Evolutionary conservation across 2,329 filamentous ascomycete genomes (phyloP), one percentile per base, ranked within the genome.

Genomic region (Bipolaris zeicola): DNA sequence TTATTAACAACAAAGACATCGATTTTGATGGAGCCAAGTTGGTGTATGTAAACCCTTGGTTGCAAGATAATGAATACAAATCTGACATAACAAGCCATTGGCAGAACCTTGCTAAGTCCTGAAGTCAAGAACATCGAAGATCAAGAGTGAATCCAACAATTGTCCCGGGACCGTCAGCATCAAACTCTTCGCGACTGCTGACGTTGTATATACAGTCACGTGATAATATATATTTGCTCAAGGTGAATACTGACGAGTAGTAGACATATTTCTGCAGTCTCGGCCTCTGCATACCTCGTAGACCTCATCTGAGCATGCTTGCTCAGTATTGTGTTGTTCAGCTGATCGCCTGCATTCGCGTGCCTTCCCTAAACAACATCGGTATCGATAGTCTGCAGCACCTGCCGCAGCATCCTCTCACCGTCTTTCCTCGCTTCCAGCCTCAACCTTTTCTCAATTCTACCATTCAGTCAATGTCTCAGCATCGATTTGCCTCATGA

Each of bases 1-100:
- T 59, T 67, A 5, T 64, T 14, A 52, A 33, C 39, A 14, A 22
- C 28, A 24, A n/a, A 33, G 34, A 57, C 42, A 7, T 47, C 16
- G 18, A 31, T 16, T 28, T 39, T 38, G 20, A 14, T 28, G n/a
- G 49, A 38, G 26, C 34, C 16, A n/a, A 43, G 16, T 50, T 34
- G 48, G 51, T 62, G 66, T 71, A 71, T 62, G 68, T 69, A 64
- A 63, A 56, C 62, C 62, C 57, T 46, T 24, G 31, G 43, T 46
- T 16, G 50, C 55, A 24, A 43, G 55, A 38, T 46, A 44, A 49
- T 44, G 46, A 58, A 52, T 57, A 57, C 52, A 58, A 63, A 33
- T 61, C 60, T 62, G 49, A 67, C 50, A 54, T 34, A 18, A 49
- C 64, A 56, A 47, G 43, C 28, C 36, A 38, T 8, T 38, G 37